These are phyloP conservation scores for Xanthoceras sorbifolium DNA, from an alignment of 345 rosid species.

Conservation along the genomic window DNA sequence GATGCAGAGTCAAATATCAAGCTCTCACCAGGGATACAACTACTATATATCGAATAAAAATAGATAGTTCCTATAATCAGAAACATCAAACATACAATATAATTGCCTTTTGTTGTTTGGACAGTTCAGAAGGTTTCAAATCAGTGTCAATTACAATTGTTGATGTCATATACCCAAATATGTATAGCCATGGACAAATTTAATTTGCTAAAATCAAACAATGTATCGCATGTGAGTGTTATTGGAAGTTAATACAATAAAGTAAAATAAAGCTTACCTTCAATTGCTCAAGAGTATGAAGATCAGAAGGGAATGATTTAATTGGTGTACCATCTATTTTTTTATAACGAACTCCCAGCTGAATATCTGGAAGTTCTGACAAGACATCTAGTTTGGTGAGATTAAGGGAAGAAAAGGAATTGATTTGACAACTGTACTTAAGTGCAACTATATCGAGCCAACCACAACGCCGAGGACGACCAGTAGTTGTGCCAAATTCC, in stretches of 20 bases:
- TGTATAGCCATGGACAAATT: no score
- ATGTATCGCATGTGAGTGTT: background rate
- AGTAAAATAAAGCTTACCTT: constrained; percentile 42
- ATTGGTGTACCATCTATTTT: constrained; percentile 69
- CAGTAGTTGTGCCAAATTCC: constrained; percentile 96
- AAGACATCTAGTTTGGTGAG: constrained; percentile 94
- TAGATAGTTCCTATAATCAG: no score
- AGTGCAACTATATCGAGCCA: constrained; percentile 98
- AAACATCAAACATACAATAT: no score
- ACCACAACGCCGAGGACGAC: constrained; percentile 99
- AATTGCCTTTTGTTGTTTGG: no score
- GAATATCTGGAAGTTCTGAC: constrained; percentile 82
- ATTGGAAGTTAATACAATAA: background rate
- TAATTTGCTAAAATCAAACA: background rate
- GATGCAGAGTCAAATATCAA: constrained; percentile 4
- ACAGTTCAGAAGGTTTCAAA: background rate
- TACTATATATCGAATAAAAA: no score
- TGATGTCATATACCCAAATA: background rate
- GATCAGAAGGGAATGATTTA: constrained; percentile 87
- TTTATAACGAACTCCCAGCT: constrained; percentile 78
- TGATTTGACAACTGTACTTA: constrained; percentile 80
- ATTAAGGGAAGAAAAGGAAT: constrained; percentile 93
- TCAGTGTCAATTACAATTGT: background rate
- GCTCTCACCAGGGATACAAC: no score
- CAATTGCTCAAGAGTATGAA: constrained; percentile 73